A percentile compares a stretch with the other conserved stretches of the same genome.
Evolutionary conservation across 306 rosid genomes (phyloP).

Genomic region (Carpinus viminea): DNA sequence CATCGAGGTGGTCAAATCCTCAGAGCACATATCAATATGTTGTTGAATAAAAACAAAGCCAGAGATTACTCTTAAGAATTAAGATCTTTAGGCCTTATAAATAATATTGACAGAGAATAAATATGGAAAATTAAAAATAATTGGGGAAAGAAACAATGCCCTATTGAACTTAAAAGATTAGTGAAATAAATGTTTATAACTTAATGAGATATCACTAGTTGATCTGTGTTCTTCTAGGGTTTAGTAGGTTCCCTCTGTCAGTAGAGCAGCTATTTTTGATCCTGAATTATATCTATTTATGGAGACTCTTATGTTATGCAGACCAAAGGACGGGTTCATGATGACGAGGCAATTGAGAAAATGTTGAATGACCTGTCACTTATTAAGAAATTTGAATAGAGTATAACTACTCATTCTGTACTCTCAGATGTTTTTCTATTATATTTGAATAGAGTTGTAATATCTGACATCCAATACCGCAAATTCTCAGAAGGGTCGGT

Average conservation of each 20-base stretch:
- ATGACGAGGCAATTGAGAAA: constrained; percentile 92
- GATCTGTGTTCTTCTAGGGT: neutral
- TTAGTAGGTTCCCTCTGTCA: neutral
- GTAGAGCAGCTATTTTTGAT: neutral
- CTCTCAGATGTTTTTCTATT: neutral
- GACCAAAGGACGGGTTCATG: constrained; percentile 92
- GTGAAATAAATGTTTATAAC: neutral
- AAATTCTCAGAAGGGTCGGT: too few relatives aligned
- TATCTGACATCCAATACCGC: too few relatives aligned
- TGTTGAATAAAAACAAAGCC: neutral
- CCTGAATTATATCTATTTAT: neutral
- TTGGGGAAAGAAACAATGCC: neutral
- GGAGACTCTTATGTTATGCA: constrained; percentile 29
- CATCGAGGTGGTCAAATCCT: neutral
- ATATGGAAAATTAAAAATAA: neutral
- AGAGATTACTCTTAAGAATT: too few relatives aligned
- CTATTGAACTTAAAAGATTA: neutral
- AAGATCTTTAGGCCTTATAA: too few relatives aligned
- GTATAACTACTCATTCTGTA: neutral
- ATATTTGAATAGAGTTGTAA: too few relatives aligned
- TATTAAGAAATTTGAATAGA: constrained; percentile 84
- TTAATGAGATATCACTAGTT: neutral
- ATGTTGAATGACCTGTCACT: constrained; percentile 84
- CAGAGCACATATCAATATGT: neutral
- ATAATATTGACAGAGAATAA: too few relatives aligned